Evolutionary conservation across 2,329 filamentous ascomycete genomes (phyloP), one percentile per base, ranked within the genome.

Genomic region (Pseudofabraea citricarpa): DNA sequence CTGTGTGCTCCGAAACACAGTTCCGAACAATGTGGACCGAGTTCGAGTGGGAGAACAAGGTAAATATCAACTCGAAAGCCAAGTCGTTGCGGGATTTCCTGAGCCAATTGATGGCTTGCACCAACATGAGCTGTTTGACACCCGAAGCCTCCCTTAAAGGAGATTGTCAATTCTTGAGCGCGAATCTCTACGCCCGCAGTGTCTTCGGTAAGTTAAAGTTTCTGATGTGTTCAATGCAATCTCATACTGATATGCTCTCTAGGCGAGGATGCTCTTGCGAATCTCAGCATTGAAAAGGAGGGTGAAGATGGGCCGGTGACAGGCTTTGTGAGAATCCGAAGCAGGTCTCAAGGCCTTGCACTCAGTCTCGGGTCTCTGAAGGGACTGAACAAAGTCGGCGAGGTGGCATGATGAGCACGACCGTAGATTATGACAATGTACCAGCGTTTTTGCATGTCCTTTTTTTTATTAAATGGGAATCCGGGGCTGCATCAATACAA

Each of bases 21-120:
- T 98, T 98, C 83, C 82, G 93, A 47, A 95, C 89, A n/a, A 98
- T 98, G 93, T 98, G 93, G 93, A 98, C 93, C 27, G 93, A 98
- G 64, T 98, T 98, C 55, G 93, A 98, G 65, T 98, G 93, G 93
- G 93, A 98, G 75, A 98, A 98, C 73, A 98, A 98, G 79, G 91
- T 98, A 67, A 98, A 98, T 71, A 97, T 98, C 71, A 96, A 96
- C 70, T 94, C 88, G 52, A 97, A 96, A 75, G 89, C 88, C 54
- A 95, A 91, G 73, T 85, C 81, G 21, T 74, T 98, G 48, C 81
- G 91, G 39, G 89, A 94, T 16, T 98, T 98, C 79, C 71, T 98
- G 52, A 85, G 88, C 56, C 85, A 95, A 64, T 73, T 98, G 48
- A 97, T 97, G 93, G 89, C 90, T 49, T 91, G 87, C 64, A 98